phyloP scores from a whole-genome alignment of 352 stramenopile species.

The Achlya hypogyna region DNA sequence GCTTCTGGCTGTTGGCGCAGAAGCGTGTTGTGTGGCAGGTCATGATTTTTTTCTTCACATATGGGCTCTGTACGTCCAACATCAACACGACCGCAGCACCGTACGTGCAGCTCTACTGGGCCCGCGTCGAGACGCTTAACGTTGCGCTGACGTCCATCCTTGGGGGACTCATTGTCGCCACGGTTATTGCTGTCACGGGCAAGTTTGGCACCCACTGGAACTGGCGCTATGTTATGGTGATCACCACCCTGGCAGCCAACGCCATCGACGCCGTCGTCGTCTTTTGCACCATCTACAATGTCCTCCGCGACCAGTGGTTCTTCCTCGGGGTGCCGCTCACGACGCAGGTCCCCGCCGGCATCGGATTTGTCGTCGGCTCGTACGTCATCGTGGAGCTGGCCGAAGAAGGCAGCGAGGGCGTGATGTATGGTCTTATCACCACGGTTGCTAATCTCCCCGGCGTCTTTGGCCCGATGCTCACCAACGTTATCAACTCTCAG shows the following conservation, averaged over 20 bases:
- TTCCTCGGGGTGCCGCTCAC: constrained; percentile 40
- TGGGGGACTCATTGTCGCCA: constrained; percentile 41
- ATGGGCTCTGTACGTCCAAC: constrained; percentile 22
- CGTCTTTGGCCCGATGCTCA: constrained; percentile 12
- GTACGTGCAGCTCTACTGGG: constrained; percentile 50
- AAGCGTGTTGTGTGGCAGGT: constrained; percentile 15
- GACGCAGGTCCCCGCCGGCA: constrained; percentile 32
- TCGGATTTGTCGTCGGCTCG: constrained; percentile 41
- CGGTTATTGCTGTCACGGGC: constrained; percentile 37
- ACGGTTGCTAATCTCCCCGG: constrained; percentile 9
- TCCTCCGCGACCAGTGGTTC: constrained; percentile 48
- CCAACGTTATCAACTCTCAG: background rate
- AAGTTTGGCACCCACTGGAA: background rate
- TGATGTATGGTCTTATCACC: constrained; percentile 17
- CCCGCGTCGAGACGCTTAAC: constrained; percentile 31
- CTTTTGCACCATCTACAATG: constrained; percentile 42
- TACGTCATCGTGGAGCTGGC: constrained; percentile 44
- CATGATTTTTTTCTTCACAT: constrained; percentile 14
- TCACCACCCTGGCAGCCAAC: background rate
- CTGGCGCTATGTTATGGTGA: background rate
- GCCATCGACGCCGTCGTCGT: constrained; percentile 33
- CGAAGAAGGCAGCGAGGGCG: constrained; percentile 25
- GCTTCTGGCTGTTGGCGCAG: constrained; percentile 3
- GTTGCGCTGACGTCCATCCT: constrained; percentile 44
- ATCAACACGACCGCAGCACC: constrained; percentile 33